phyloP scores from a whole-genome alignment of 495 filamentous ascomycete genomes.

The Penicillium lagena region DNA sequence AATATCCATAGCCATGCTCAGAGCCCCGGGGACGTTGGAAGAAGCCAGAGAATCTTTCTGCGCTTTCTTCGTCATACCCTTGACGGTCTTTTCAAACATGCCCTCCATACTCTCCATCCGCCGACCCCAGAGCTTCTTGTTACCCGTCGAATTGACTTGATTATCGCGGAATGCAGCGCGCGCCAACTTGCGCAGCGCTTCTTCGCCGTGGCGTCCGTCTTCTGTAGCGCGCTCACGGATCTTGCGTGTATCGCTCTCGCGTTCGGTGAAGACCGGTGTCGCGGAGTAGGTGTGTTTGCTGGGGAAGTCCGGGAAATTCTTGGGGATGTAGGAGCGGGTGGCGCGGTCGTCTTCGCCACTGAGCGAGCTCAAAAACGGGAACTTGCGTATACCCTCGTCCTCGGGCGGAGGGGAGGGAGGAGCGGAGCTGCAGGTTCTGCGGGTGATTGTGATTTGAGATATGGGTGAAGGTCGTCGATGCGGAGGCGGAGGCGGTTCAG shows the following conservation, averaged over 20 bases:
- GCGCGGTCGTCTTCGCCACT: slow-evolving; percentile 44
- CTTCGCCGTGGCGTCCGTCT: slow-evolving; percentile 67
- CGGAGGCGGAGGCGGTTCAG: slow-evolving; percentile 32
- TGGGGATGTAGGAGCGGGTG: slow-evolving; percentile 51
- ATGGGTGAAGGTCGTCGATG: slow-evolving; percentile 33
- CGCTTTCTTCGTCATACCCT: slow-evolving; percentile 29
- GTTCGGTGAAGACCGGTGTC: slow-evolving; percentile 58
- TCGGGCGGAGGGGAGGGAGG: slow-evolving; percentile 41
- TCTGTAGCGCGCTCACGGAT: slow-evolving; percentile 68
- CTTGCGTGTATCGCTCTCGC: slow-evolving; percentile 62
- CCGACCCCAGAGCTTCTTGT: slow-evolving; percentile 40
- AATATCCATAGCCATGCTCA: slow-evolving; percentile 26
- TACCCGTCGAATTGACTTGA: slow-evolving; percentile 27
- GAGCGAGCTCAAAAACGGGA: slow-evolving; percentile 48
- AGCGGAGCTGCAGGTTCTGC: slow-evolving; percentile 22
- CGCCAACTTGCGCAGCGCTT: slow-evolving; percentile 63
- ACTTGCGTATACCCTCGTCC: slow-evolving; percentile 30
- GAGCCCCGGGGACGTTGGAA: not conserved
- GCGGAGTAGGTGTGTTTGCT: slow-evolving; percentile 67
- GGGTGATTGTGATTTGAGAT: slow-evolving; percentile 29
- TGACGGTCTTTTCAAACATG: slow-evolving; percentile 45
- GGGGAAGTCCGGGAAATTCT: slow-evolving; percentile 63
- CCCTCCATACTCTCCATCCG: slow-evolving; percentile 38
- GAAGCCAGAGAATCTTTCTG: slow-evolving; percentile 13
- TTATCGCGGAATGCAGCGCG: slow-evolving; percentile 42